Percentiles rank a stretch among this genome's conserved stretches.
These are phyloP conservation scores for Leccinum boreale DNA, from an alignment of 768 basidiomycete genomes.

Conservation along the genomic window DNA sequence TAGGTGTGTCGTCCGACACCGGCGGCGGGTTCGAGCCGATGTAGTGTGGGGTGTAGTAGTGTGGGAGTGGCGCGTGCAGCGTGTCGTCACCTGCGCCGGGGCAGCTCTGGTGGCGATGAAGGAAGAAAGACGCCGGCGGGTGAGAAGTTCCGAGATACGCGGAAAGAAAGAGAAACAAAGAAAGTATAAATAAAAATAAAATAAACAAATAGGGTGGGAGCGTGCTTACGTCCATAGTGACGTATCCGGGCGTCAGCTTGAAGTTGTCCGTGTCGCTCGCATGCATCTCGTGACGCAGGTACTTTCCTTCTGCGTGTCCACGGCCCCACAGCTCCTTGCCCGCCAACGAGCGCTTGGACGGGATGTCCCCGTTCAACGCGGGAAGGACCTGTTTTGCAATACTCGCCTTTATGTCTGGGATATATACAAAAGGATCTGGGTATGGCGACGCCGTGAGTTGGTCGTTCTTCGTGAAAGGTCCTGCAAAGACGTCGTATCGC, in stretches of 20 bases:
- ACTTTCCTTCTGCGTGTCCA: neutral
- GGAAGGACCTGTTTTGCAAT: constrained; percentile 54
- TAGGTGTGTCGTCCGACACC: constrained; percentile 43
- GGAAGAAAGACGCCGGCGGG: neutral
- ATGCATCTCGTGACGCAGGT: constrained; percentile 12
- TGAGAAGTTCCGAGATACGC: neutral
- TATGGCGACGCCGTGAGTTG: constrained; percentile 76
- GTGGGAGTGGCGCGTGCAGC: constrained; percentile 57
- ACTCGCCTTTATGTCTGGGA: constrained; percentile 49
- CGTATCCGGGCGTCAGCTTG: constrained; percentile 25
- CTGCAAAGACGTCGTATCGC: constrained; percentile 65
- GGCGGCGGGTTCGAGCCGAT: constrained; percentile 53
- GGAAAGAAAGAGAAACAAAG: no score
- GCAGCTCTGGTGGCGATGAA: constrained; percentile 44
- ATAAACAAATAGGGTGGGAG: no score
- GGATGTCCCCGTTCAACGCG: constrained; percentile 40
- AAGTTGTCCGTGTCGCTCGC: constrained; percentile 37
- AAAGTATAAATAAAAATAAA: neutral
- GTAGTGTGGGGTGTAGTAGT: constrained; percentile 53
- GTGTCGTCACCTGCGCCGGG: constrained; percentile 76
- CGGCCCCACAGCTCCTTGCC: neutral
- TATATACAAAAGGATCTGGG: constrained; percentile 57
- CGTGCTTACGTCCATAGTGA: neutral
- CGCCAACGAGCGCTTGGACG: constrained; percentile 11
- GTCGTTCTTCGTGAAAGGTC: constrained; percentile 77